Evolutionary conservation across 2,329 filamentous ascomycete species (phyloP), one percentile per base, ranked within the genome.

Genomic region (Nothophaeocryptopus gaeumannii): DNA sequence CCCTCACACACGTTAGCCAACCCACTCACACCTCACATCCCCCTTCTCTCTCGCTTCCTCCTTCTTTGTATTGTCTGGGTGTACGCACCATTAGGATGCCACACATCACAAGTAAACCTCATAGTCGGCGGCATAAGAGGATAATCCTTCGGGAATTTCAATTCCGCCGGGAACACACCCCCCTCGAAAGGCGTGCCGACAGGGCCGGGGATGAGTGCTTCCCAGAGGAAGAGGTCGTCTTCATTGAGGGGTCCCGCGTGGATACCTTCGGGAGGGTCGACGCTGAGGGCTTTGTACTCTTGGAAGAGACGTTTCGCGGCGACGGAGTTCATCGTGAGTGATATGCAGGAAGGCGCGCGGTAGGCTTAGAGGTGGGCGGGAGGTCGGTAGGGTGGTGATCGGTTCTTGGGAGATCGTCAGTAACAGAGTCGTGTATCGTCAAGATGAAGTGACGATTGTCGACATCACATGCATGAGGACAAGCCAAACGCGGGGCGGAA

Each of bases 101-200:
- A 97, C 60, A 99, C 84, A 64, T 95, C 89, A 46, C 88, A 88
- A 45, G 95, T 77, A 71, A 99, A 99, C 70, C 87, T 89, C 92
- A 99, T 97, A 35, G 87, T 90, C 8, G 93, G 93, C 54, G 93
- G 93, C 61, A 91, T 88, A 5, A 97, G 81, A n/a, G 93, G 93
- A 66, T 99, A 99, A 71, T 99, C 93, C 67, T 88, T 88, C 5
- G 93, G 92, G 66, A 99, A 99, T 65, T 86, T 90, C 62, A 99
- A 82, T 72, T 96, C 90, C 20, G 93, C 93, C 36, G 91, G 89
- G 70, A 97, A 99, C 52, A 99, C 83, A 45, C 93, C 93, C 51
- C 91, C 92, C 75, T 95, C 92, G 63, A 95, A 99, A 1, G 93
- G 93, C 1, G 93, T 99, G 55, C 87, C 93, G 66, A 96, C 91